Evolutionary conservation across 257 asterid genomes (phyloP).

Genomic region (Leonotis leonurus): DNA sequence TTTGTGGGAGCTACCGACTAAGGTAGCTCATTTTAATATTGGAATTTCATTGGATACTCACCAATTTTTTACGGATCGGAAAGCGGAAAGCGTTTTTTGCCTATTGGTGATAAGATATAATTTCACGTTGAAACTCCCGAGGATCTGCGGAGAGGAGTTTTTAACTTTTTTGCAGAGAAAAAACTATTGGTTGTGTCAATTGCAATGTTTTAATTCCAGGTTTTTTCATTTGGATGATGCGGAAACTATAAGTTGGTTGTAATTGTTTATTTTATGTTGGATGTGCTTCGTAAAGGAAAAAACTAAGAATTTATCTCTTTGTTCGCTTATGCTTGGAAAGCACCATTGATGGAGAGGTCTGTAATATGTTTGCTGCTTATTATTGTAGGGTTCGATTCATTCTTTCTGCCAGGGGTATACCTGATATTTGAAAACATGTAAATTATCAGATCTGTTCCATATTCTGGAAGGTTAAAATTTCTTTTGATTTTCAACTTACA

Average conservation of each 20-base stretch:
- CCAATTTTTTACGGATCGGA: conserved; percentile 5
- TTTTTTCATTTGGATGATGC: background rate
- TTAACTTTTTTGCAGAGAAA: background rate
- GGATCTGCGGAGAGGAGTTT: background rate
- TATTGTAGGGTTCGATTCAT: background rate
- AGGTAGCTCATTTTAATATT: background rate
- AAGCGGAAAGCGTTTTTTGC: background rate
- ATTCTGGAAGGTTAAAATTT: background rate
- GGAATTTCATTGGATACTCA: background rate
- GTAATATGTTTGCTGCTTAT: too few species aligned
- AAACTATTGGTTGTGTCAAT: background rate
- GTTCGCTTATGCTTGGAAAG: conserved; percentile 7
- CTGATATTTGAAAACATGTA: background rate
- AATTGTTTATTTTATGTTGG: background rate
- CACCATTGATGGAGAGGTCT: background rate
- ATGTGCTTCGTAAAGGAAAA: conserved; percentile 10
- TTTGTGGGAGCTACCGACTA: background rate
- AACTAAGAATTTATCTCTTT: conserved; percentile 8
- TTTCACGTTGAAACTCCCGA: background rate
- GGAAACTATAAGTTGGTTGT: background rate
- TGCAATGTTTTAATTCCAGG: background rate
- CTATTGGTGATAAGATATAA: background rate
- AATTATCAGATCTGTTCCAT: background rate
- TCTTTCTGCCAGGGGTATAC: background rate
- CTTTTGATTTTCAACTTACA: conserved; percentile 16